Conservation (phyloP, 495 filamentous ascomycete genomes). For the Hyaloscypha hepaticicola region DNA sequence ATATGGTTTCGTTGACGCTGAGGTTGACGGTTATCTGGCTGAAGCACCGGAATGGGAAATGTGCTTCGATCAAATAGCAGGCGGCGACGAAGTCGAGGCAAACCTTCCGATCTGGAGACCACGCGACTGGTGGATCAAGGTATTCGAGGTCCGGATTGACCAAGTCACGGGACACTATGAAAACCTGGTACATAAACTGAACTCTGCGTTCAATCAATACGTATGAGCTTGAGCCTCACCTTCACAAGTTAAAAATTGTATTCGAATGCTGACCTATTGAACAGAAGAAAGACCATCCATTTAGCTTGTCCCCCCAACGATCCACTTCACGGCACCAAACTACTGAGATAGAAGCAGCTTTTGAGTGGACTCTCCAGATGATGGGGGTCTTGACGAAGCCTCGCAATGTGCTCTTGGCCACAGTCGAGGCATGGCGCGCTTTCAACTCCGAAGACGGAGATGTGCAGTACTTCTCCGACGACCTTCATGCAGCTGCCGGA, state of each 20-base stretch:
- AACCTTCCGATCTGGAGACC: constrained; percentile 1
- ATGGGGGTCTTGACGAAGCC: background rate
- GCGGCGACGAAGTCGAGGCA: background rate
- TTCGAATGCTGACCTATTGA: background rate
- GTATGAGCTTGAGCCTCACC: background rate
- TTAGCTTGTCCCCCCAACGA: background rate
- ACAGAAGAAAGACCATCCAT: constrained; percentile 7
- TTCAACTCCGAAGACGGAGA: constrained; percentile 1
- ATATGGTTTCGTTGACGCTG: constrained; percentile 16
- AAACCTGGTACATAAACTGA: constrained; percentile 3
- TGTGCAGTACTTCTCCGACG: background rate
- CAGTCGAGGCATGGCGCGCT: constrained; percentile 3
- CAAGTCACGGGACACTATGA: constrained; percentile 1
- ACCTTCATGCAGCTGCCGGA: background rate
- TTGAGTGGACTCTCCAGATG: background rate
- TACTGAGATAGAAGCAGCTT: constrained; percentile 1
- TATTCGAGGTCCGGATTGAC: constrained; percentile 8
- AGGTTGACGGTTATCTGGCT: constrained; percentile 8
- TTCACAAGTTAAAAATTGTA: background rate
- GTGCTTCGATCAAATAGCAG: constrained; percentile 3
- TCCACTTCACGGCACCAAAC: background rate
- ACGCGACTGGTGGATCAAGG: constrained; percentile 9
- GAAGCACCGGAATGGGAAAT: background rate
- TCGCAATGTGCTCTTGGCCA: constrained; percentile 3
- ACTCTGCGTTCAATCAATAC: constrained; percentile 5